Percentiles rank a stretch among this genome's conserved stretches.
These are phyloP conservation scores for Gymnopilus dilepis DNA, from an alignment of 768 basidiomycete genomes.

Conservation along the genomic window DNA sequence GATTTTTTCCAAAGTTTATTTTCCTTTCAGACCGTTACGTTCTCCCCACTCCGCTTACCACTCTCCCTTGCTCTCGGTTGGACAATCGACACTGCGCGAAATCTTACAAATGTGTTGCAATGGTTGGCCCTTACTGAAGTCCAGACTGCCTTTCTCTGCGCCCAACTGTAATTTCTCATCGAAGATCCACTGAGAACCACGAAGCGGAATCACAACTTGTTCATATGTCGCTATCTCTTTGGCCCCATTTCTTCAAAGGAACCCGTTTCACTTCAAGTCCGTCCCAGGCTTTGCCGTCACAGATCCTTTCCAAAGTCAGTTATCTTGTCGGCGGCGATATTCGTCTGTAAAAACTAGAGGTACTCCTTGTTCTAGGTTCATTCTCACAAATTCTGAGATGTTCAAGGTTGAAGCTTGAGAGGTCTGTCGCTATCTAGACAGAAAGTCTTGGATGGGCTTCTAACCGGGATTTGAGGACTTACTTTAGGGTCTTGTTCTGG, in stretches of 20 bases:
- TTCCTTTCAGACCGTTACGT: not conserved
- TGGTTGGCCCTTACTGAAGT: not conserved
- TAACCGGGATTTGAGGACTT: not conserved
- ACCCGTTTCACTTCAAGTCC: not conserved
- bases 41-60: not conserved
- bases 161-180: not conserved
- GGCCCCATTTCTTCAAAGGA: not conserved
- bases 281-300: not conserved
- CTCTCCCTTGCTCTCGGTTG: not conserved
- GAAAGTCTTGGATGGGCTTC: too few species aligned
- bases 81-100: not conserved
- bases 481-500: too few species aligned
- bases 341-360: not conserved
- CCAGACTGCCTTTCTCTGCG: not conserved
- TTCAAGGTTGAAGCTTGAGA: not conserved
- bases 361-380: not conserved
- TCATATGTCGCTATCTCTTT: not conserved
- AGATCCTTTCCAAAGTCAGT: not conserved
- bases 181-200: slow-evolving; percentile 1
- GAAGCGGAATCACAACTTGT: slow-evolving; percentile 10
- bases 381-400: not conserved
- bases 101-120: not conserved
- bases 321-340: not conserved
- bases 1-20: not conserved
- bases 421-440: too few species aligned